Conservation (phyloP, 257 asterid species). For the Jasminum sambac region DNA sequence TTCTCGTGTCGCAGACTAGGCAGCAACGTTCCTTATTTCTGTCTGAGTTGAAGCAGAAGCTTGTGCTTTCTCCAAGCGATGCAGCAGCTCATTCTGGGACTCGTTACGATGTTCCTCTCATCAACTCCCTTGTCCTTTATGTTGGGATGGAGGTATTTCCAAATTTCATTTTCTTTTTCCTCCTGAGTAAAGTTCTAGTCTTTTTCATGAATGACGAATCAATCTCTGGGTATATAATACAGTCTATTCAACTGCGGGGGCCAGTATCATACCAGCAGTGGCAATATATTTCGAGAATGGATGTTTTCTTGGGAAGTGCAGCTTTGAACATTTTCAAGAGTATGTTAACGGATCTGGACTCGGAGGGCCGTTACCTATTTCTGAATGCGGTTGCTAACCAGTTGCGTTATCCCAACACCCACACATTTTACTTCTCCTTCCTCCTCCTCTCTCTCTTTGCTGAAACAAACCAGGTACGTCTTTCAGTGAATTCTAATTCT, state of each 20-base stretch:
- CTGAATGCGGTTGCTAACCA: conserved; percentile 94
- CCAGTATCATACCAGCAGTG: conserved; percentile 66
- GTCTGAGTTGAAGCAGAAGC: conserved; percentile 79
- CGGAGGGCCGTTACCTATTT: conserved; percentile 96
- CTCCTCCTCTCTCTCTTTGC: conserved; percentile 78
- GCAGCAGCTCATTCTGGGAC: conserved; percentile 80
- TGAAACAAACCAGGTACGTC: conserved; percentile 74
- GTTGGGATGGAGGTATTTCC: conserved; percentile 79
- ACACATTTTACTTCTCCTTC: conserved; percentile 94
- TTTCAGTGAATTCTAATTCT: neutral
- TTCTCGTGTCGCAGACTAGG: conserved; percentile 54
- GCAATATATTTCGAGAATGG: conserved; percentile 68
- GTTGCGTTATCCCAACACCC: conserved; percentile 94
- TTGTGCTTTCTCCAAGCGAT: conserved; percentile 72
- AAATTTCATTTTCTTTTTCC: neutral
- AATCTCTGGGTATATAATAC: conserved; percentile 16
- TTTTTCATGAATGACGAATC: conserved; percentile 2
- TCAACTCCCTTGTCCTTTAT: conserved; percentile 90
- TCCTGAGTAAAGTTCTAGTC: neutral
- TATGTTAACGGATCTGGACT: conserved; percentile 76
- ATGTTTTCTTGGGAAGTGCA: conserved; percentile 69
- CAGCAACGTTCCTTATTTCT: conserved; percentile 83
- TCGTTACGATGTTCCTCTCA: conserved; percentile 85
- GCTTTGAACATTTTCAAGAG: conserved; percentile 87
- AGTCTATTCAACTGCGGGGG: conserved; percentile 89